Percentiles rank a stretch among this genome's conserved stretches.
Evolutionary conservation across 2,329 filamentous ascomycete genomes (phyloP).

Genomic region (Pyrenophora graminea): DNA sequence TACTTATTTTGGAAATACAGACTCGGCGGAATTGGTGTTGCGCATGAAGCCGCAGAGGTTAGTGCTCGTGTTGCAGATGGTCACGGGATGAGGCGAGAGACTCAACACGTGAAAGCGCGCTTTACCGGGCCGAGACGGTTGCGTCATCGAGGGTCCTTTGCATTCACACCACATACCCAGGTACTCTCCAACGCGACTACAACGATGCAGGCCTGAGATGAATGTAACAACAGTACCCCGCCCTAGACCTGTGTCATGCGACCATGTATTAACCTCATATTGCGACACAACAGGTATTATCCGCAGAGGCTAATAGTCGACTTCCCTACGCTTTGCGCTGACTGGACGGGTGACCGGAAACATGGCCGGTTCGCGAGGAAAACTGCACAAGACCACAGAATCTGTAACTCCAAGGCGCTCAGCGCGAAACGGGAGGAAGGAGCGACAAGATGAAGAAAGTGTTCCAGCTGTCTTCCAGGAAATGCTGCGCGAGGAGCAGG

Average conservation of each 20-base stretch:
- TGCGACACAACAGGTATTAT: not conserved
- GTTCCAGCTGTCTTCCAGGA: conserved; percentile 53
- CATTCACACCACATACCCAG: not conserved
- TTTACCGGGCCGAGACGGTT: conserved; percentile 3
- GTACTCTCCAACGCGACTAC: not conserved
- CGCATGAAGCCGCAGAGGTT: not conserved
- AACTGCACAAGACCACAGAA: conserved; percentile 25
- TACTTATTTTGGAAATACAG: too few species aligned
- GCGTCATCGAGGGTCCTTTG: conserved; percentile 15
- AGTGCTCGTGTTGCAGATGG: not conserved
- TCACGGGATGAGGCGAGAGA: not conserved
- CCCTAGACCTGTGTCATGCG: too few species aligned
- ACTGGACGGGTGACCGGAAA: not conserved
- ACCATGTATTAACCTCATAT: not conserved
- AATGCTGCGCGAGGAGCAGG: conserved; percentile 50
- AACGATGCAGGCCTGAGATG: not conserved
- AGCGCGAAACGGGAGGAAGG: conserved; percentile 25
- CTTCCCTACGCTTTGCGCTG: conserved; percentile 4
- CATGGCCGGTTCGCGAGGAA: conserved; percentile 38
- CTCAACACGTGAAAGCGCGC: conserved; percentile 19
- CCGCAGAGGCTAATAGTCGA: not conserved
- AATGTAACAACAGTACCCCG: too few species aligned
- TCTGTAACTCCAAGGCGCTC: conserved; percentile 28
- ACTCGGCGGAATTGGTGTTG: not conserved
- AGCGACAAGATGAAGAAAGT: conserved; percentile 28